These are phyloP conservation scores for Tephrocybe sp. DNA, from an alignment of 768 basidiomycete species.

Conservation along the genomic window DNA sequence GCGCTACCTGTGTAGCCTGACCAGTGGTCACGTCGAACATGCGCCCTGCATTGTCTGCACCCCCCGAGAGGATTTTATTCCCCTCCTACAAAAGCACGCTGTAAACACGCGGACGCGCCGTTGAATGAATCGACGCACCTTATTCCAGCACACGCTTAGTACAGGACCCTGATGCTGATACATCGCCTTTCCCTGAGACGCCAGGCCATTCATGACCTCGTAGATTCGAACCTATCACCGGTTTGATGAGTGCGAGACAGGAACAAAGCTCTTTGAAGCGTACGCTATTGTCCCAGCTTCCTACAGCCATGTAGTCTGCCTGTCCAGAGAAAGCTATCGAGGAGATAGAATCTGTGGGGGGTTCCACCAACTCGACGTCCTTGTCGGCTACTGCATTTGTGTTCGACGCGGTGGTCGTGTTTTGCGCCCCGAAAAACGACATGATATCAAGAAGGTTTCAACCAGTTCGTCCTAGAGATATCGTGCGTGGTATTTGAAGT, in stretches of 20 bases:
- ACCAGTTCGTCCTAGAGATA: constrained; percentile 1
- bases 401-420: constrained; percentile 11
- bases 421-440: constrained; percentile 18
- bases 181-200: constrained; percentile 87
- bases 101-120: constrained; percentile 6
- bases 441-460: constrained; percentile 3
- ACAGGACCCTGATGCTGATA: constrained; percentile 91
- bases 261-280: constrained; percentile 19
- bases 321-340: constrained; percentile 80
- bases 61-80: constrained; percentile 87
- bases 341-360: constrained; percentile 87
- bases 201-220: constrained; percentile 78
- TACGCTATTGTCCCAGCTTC: constrained; percentile 93
- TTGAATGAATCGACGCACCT: constrained; percentile 45
- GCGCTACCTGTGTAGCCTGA: constrained; percentile 78
- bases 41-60: constrained; percentile 93
- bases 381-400: constrained; percentile 13
- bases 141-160: constrained; percentile 87
- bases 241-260: constrained; percentile 10
- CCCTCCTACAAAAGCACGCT: constrained; percentile 61
- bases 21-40: constrained; percentile 91
- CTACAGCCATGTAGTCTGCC: constrained; percentile 89
- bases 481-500: background rate
- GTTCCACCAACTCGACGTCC: constrained; percentile 79
- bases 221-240: constrained; percentile 80